Evolutionary conservation across 1,284 basidiomycete species (phyloP), one percentile per base, ranked within the genome.

Genomic region (Fomitopsis schrenkii): DNA sequence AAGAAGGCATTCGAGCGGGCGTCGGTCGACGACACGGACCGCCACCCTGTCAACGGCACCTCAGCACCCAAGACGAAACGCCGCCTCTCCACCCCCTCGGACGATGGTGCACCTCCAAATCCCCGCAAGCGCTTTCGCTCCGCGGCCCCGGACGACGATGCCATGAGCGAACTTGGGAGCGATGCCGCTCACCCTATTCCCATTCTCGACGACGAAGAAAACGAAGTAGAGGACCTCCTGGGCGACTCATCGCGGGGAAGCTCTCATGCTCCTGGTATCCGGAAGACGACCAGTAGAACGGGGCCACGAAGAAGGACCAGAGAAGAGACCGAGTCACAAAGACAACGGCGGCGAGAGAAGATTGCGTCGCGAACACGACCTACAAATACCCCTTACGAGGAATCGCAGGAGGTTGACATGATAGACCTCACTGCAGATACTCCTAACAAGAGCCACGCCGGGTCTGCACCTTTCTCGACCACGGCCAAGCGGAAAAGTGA

Each of bases 181-280:
- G 68, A 67, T 36, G 60, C 62, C 19, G 52, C 45, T 10, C 41
- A 36, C 50, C 62, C 28, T 58, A 61, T 35, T 12, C 61, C 19
- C 58, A 44, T 60, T 4, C 35, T 58, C 5, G 78, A 79, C n/a
- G 81, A 82, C 15, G 81, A 81, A 55, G 80, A 77, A 44, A 71
- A 72, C 17, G 85, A 85, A 64, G 80, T 84, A 3, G 79, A 80
- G 60, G 76, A 79, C 46, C 88, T 90, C 80, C 68, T 84, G 4
- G 71, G 84, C 17, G 85, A 88, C 59, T n/a, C 35, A 3, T 35
- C 28, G 7, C 28, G 38, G 19, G 48, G 36, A 40, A 36, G 38
- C 17, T 45, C 57, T 44, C 22, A 3, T n/a, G 26, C 30, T 17
- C 33, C 44, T 19, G n/a, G 44, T 30, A 50, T 7, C 42, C 42